These are phyloP conservation scores for Arthrinium puccinioides DNA, from an alignment of 2,329 filamentous ascomycete species.

Conservation along the genomic window DNA sequence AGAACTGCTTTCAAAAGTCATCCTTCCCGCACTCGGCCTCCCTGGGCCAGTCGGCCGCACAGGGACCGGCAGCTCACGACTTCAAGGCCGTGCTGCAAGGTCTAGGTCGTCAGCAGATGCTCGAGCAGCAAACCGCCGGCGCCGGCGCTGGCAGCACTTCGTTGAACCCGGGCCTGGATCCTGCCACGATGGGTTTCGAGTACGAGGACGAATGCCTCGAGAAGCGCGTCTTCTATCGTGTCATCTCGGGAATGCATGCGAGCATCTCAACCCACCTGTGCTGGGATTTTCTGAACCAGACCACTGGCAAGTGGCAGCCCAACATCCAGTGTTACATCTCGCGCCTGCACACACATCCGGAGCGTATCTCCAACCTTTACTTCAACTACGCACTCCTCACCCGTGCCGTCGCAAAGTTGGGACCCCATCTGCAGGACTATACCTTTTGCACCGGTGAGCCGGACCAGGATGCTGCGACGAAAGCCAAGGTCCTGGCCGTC, in stretches of 20 bases:
- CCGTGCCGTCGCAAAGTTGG: slow-evolving; percentile 84
- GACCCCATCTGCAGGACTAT: slow-evolving; percentile 72
- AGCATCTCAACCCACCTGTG: slow-evolving; percentile 95
- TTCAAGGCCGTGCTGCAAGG: slow-evolving; percentile 55
- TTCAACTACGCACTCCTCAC: slow-evolving; percentile 98
- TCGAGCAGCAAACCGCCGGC: slow-evolving; percentile 45
- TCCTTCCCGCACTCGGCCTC: slow-evolving; percentile 55
- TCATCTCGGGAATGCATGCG: slow-evolving; percentile 96
- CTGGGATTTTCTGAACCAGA: slow-evolving; percentile 93
- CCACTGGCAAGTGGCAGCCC: slow-evolving; percentile 85
- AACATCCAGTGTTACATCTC: slow-evolving; percentile 85
- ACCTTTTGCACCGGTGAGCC: slow-evolving; percentile 88
- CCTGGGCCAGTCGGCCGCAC: slow-evolving; percentile 37
- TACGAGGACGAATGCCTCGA: slow-evolving; percentile 90
- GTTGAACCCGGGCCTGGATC: slow-evolving; percentile 41
- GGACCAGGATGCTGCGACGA: slow-evolving; percentile 70
- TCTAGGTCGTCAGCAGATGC: slow-evolving; percentile 51
- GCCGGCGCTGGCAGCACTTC: slow-evolving; percentile 37
- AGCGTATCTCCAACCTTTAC: slow-evolving; percentile 94
- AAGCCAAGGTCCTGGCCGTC: slow-evolving; percentile 72
- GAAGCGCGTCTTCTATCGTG: slow-evolving; percentile 95
- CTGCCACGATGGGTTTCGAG: slow-evolving; percentile 60
- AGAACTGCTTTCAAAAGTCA: slow-evolving; percentile 83
- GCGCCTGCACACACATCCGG: slow-evolving; percentile 76
- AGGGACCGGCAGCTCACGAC: slow-evolving; percentile 49